phyloP scores from a whole-genome alignment of 2,329 filamentous ascomycete genomes.

The Periconia macrospinosa region DNA sequence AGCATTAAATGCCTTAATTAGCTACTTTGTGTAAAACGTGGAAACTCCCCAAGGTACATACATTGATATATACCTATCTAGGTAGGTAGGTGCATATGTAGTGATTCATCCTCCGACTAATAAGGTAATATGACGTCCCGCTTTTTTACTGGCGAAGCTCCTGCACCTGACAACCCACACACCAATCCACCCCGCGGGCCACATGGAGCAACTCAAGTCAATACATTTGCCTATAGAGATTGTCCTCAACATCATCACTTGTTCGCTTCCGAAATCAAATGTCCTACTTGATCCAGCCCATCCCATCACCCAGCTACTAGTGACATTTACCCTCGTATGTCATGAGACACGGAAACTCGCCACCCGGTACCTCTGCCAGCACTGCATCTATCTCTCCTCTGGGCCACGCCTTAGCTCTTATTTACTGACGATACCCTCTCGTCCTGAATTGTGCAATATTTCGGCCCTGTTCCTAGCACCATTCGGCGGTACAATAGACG shows the following conservation, averaged over 20 bases:
- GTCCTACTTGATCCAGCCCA: conserved; percentile 43
- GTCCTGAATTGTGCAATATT: conserved; percentile 27
- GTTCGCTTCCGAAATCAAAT: conserved; percentile 18
- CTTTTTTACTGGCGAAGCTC: background rate
- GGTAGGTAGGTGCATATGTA: too few species aligned
- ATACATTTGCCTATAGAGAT: conserved; percentile 30
- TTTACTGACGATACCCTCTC: conserved; percentile 16
- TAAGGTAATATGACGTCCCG: too few species aligned
- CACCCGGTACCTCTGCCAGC: conserved; percentile 47
- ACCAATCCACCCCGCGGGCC: background rate
- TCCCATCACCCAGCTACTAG: conserved; percentile 47
- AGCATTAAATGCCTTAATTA: too few species aligned
- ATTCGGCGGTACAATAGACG: conserved; percentile 43
- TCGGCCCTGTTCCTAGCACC: conserved; percentile 43
- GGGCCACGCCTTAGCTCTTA: conserved; percentile 27
- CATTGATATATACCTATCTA: too few species aligned
- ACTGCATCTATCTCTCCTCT: conserved; percentile 52
- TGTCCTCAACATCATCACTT: conserved; percentile 29
- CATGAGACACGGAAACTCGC: conserved; percentile 48
- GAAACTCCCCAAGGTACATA: too few species aligned
- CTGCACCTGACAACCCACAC: background rate
- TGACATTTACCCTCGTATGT: conserved; percentile 50
- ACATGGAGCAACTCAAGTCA: conserved; percentile 13
- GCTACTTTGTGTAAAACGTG: too few species aligned
- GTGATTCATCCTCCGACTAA: too few species aligned